Evolutionary conservation across 371 early-diverging fungal species (phyloP), one percentile per base, ranked within the genome.

Genomic region (Lichtheimia corymbifera): DNA sequence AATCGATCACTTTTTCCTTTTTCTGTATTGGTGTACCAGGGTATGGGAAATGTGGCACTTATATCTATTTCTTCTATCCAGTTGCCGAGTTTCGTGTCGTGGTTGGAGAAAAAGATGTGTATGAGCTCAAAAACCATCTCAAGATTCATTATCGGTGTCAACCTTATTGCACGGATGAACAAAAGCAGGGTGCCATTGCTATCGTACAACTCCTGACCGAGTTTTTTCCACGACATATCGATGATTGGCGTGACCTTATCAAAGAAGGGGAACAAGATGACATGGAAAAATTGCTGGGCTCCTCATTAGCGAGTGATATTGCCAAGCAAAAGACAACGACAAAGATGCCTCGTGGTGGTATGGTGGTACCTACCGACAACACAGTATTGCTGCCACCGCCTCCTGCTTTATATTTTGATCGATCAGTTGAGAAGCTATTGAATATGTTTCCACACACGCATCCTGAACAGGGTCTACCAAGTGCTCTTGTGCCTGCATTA

Each of bases 241-340:
- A 84, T 25, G 96, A 97, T 68, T 97, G 97, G 97, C 83, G 72
- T 58, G 97, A 97, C 42, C 74, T 95, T 28, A 88, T 95, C 58
- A 89, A 89, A 61, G 86, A 84, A 58, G 85, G 87, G 24, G 92
- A 90, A 50, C 91, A 93, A 47, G 75, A 80, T 28, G 83, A 87
- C 43, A 86, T 93, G 50, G 91, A 92, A 57, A 77, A 75, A 44
- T 79, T 92, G 50, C 24, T 79, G 9, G 50, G 53, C 0, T 79
- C 79, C 4, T 49, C 76, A 12, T 47, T 75, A 2, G 72, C 71
- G 1, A 43, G 52, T 11, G 73, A 79, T 54, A 61, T 79, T 0
- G 57, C 64, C 9, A 59, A 59, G n/a, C 49, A 55, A 11, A 52
- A 67, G 49, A 64, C 68, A 22, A 61, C 20, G 30, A 54, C 64